These are phyloP conservation scores for Tetrahymena thermophila DNA, from an alignment of 73 alveolate genomes.

Conservation along the genomic window DNA sequence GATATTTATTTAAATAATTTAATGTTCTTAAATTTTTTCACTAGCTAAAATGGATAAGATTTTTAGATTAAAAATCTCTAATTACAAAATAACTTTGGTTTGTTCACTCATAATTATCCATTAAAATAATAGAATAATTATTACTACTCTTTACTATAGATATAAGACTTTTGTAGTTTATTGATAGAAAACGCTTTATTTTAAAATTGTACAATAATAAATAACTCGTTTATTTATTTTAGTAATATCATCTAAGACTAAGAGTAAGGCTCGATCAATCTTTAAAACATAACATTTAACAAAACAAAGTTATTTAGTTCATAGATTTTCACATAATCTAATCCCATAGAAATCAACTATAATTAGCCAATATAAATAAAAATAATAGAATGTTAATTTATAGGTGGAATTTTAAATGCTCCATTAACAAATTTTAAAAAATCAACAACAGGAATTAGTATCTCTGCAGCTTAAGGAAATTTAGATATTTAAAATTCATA, in stretches of 20 bases:
- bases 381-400: neutral
- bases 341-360: neutral
- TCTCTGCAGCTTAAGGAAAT: neutral
- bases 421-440: neutral
- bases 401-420: neutral
- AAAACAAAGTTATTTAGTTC: neutral
- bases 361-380: neutral
- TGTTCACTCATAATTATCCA: too few species aligned
- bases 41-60: neutral
- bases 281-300: neutral
- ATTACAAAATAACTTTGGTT: neutral
- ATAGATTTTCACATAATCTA: neutral
- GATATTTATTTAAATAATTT: neutral
- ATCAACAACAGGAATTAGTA: neutral
- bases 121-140: too few species aligned
- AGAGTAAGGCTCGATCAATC: neutral
- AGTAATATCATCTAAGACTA: neutral
- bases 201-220: neutral
- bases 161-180: neutral
- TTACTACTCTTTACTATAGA: neutral
- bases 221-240: neutral
- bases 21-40: neutral
- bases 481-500: neutral
- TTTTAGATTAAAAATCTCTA: neutral
- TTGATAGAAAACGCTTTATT: neutral